Evolutionary conservation across 768 basidiomycete species (phyloP).

Genomic region (Pisolithus albus): DNA sequence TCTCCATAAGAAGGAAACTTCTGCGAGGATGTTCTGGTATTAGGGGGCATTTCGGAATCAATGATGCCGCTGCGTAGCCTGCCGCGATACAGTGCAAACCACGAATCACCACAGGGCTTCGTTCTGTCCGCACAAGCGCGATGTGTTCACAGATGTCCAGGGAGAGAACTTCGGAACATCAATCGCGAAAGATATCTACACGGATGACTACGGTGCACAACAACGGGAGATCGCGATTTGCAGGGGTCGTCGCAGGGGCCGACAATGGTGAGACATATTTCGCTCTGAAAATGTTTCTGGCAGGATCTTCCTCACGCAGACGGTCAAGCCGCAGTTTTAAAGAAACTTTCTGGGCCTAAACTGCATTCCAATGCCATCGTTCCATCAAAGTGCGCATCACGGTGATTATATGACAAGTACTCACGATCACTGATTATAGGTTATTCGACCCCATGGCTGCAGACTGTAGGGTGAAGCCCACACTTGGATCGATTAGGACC

Average conservation of each 20-base stretch:
- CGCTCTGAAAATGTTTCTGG: conserved; percentile 8
- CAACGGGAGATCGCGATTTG: no score
- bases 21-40: no score
- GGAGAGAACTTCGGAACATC: no score
- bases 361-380: neutral
- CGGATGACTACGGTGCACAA: no score
- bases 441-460: neutral
- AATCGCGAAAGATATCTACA: no score
- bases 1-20: no score
- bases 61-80: no score
- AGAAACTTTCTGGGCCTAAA: neutral
- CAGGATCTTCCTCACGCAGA: conserved; percentile 3
- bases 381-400: neutral
- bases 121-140: no score
- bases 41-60: no score
- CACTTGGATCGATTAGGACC: conserved; percentile 4
- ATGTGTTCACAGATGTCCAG: no score
- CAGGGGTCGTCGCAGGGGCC: neutral
- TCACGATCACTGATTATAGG: neutral
- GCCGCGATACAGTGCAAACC: no score
- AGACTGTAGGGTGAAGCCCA: neutral
- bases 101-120: no score
- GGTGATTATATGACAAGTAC: neutral
- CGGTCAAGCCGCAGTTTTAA: neutral
- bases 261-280: neutral